Conservation (phyloP, 306 rosid genomes). For the Cotoneaster glaucophyllus region DNA sequence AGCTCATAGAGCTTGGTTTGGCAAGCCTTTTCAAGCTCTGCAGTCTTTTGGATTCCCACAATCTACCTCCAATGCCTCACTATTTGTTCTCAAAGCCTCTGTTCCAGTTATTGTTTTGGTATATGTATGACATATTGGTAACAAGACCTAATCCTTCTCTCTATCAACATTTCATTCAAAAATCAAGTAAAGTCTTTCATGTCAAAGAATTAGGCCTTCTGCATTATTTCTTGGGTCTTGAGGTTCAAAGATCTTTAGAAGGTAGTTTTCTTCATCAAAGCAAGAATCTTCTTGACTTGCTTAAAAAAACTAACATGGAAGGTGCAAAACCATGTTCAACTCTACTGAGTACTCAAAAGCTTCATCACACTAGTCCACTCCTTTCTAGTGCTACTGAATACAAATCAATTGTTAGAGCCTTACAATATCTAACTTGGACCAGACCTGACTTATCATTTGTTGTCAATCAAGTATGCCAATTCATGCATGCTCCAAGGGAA, state of each 20-base stretch:
- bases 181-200: too few species aligned
- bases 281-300: background rate
- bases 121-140: background rate
- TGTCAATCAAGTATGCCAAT: background rate
- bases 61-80: too few species aligned
- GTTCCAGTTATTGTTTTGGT: background rate
- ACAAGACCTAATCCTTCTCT: background rate
- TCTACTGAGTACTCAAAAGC: background rate
- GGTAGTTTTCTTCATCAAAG: background rate
- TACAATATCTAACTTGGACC: background rate
- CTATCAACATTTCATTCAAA: too few species aligned
- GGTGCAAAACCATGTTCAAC: background rate
- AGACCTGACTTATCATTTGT: too few species aligned
- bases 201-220: background rate
- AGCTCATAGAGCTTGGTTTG: too few species aligned
- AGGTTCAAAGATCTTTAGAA: background rate
- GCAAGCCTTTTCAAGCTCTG: too few species aligned
- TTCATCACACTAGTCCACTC: background rate
- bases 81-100: too few species aligned
- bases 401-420: background rate
- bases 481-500: background rate
- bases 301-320: background rate
- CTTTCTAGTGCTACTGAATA: background rate
- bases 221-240: background rate
- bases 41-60: too few species aligned